Conservation (phyloP, 2,329 filamentous ascomycete species). For the Aschersonia sp. region DNA sequence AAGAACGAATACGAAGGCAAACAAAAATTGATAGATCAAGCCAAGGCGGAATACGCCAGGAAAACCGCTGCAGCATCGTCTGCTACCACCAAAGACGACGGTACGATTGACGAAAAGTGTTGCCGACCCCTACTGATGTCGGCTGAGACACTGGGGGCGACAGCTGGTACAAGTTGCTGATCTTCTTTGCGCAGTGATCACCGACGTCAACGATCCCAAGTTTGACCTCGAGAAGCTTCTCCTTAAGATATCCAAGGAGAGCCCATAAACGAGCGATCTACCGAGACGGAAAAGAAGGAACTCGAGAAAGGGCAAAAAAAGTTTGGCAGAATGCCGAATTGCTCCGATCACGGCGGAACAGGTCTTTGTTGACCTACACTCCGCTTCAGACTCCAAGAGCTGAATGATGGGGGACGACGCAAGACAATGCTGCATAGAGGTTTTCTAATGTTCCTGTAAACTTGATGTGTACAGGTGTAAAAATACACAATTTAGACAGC, state of each 20-base stretch:
- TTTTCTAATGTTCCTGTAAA: slow-evolving; percentile 29
- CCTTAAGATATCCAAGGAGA: slow-evolving; percentile 43
- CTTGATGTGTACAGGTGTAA: slow-evolving; percentile 36
- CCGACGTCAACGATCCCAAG: slow-evolving; percentile 67
- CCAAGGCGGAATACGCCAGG: slow-evolving; percentile 81
- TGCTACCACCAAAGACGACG: slow-evolving; percentile 16
- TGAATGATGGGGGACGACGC: slow-evolving; percentile 20
- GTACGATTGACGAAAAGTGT: slow-evolving; percentile 10
- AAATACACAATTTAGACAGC: slow-evolving; percentile 31
- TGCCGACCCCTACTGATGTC: no score
- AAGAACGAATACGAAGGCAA: slow-evolving; percentile 83
- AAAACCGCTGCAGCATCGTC: slow-evolving; percentile 41
- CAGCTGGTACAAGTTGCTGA: neutral
- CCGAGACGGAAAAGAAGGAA: neutral
- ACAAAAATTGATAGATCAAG: slow-evolving; percentile 79
- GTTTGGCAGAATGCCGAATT: neutral
- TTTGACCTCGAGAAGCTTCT: slow-evolving; percentile 88
- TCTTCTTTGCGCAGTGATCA: slow-evolving; percentile 13
- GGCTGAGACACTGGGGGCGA: no score
- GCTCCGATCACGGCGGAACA: neutral
- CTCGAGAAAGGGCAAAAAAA: slow-evolving; percentile 1
- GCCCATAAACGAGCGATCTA: slow-evolving; percentile 22
- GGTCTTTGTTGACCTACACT: neutral
- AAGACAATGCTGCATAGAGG: slow-evolving; percentile 33
- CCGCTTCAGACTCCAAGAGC: slow-evolving; percentile 3